A percentile compares a stretch with the other conserved stretches of the same genome.
Evolutionary conservation across 2,329 filamentous ascomycete species (phyloP).

Genomic region (Epichloe coenophiala): DNA sequence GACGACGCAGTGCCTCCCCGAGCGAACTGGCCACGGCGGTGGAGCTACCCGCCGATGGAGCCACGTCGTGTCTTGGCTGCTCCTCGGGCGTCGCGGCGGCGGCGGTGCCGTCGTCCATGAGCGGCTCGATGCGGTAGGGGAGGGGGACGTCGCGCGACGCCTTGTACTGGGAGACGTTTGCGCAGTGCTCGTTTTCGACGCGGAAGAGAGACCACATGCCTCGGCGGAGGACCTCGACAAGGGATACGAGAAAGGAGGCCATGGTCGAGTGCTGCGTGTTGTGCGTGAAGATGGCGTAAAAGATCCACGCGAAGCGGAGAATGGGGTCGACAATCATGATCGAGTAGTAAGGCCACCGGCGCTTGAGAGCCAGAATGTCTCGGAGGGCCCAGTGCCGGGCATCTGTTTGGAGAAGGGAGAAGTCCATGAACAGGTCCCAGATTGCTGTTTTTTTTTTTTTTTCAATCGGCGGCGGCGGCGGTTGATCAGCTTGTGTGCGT

Average conservation of each 20-base stretch:
- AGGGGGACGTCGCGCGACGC: constrained; percentile 71
- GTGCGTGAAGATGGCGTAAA: constrained; percentile 73
- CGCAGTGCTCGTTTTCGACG: constrained; percentile 95
- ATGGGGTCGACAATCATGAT: constrained; percentile 77
- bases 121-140: constrained; percentile 54
- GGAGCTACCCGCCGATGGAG: constrained; percentile 7
- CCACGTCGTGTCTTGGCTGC: constrained; percentile 5
- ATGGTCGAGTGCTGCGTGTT: constrained; percentile 72
- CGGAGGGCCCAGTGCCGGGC: constrained; percentile 57
- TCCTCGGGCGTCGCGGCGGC: constrained; percentile 7
- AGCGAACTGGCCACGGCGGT: constrained; percentile 10
- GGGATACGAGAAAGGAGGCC: constrained; percentile 63
- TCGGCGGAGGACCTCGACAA: constrained; percentile 71
- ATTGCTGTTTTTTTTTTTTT: constrained; percentile 35
- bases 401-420: constrained; percentile 69
- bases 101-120: constrained; percentile 24
- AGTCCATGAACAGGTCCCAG: constrained; percentile 96
- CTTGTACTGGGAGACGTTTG: constrained; percentile 80
- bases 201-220: constrained; percentile 88
- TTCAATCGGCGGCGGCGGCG: not conserved
- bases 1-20: constrained; percentile 18
- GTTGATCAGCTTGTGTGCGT: not conserved
- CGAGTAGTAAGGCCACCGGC: constrained; percentile 68
- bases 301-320: constrained; percentile 86
- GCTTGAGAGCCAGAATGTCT: constrained; percentile 66